Evolutionary conservation across 140 eudicot species (phyloP).

Genomic region (Flaveria floridana): DNA sequence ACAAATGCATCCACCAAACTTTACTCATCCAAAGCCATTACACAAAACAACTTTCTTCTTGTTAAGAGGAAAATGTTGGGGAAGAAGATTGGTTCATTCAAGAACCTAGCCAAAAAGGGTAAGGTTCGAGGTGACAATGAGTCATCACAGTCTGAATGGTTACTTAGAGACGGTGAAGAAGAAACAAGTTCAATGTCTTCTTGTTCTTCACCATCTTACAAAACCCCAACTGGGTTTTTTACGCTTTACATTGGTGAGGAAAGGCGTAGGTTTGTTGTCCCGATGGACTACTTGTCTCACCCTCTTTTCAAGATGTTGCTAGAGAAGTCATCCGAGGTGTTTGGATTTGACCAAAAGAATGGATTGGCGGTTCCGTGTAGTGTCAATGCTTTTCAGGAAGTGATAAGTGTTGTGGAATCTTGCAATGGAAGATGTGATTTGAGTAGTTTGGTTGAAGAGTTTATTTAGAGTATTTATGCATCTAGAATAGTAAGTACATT

Average conservation of each 20-base stretch:
- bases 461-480: constrained; percentile 33
- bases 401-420: constrained; percentile 58
- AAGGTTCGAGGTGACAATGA: constrained; percentile 33
- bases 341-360: constrained; percentile 53
- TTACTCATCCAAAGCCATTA: constrained; percentile 21
- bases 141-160: constrained; percentile 34
- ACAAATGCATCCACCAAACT: constrained; percentile 18
- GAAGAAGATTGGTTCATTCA: constrained; percentile 59
- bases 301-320: constrained; percentile 87
- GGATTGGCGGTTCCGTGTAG: constrained; percentile 77
- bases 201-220: constrained; percentile 29
- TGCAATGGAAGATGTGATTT: constrained; percentile 70
- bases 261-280: constrained; percentile 64
- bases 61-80: constrained; percentile 50
- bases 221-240: constrained; percentile 59
- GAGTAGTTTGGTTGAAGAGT: constrained; percentile 65
- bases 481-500: constrained; percentile 2
- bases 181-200: constrained; percentile 13
- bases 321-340: constrained; percentile 68
- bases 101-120: constrained; percentile 64
- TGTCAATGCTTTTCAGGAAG: constrained; percentile 63
- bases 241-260: constrained; percentile 69
- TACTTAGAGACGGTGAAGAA: constrained; percentile 33
- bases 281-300: constrained; percentile 65
- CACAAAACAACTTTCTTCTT: constrained; percentile 21